Evolutionary conservation across 106 monocot genomes (phyloP).

Genomic region (Apostasia ramifera): DNA sequence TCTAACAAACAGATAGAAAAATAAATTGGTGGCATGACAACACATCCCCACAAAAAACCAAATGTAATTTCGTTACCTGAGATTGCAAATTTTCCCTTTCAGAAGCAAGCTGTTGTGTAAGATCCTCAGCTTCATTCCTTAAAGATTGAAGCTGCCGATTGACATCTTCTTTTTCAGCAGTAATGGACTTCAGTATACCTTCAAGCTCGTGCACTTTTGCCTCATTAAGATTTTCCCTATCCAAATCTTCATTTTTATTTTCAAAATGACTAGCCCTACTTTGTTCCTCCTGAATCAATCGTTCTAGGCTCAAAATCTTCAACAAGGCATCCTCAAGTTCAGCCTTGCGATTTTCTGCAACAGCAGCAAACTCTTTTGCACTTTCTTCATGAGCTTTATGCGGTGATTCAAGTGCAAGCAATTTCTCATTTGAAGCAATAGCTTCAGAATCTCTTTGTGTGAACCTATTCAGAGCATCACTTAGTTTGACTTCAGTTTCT

Average conservation of each 20-base stretch:
- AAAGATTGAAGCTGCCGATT: conserved; percentile 34
- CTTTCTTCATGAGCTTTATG: conserved; percentile 43
- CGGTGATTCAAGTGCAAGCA: conserved; percentile 40
- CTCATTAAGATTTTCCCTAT: conserved; percentile 34
- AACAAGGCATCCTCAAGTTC: conserved; percentile 49
- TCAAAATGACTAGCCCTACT: conserved; percentile 24
- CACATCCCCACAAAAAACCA: neutral
- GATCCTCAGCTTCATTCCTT: conserved; percentile 36
- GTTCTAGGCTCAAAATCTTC: conserved; percentile 37
- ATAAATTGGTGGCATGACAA: too few relatives aligned
- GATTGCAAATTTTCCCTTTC: conserved; percentile 49
- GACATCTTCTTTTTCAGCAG: conserved; percentile 46
- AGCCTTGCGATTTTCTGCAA: conserved; percentile 30
- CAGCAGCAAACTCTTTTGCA: conserved; percentile 24
- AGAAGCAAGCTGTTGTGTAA: conserved; percentile 31
- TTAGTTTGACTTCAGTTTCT: conserved; percentile 46
- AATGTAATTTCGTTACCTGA: conserved; percentile 31
- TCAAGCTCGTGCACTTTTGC: conserved; percentile 53
- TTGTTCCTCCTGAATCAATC: conserved; percentile 18
- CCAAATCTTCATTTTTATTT: conserved; percentile 44
- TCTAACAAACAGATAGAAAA: neutral
- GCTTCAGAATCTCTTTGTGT: conserved; percentile 49
- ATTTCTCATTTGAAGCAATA: conserved; percentile 39
- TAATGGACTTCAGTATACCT: conserved; percentile 18
- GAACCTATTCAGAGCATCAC: conserved; percentile 46